A percentile compares a stretch with the other conserved stretches of the same genome.
Conservation (phyloP, 768 basidiomycete species). For the Rossbeevera mucosa region DNA sequence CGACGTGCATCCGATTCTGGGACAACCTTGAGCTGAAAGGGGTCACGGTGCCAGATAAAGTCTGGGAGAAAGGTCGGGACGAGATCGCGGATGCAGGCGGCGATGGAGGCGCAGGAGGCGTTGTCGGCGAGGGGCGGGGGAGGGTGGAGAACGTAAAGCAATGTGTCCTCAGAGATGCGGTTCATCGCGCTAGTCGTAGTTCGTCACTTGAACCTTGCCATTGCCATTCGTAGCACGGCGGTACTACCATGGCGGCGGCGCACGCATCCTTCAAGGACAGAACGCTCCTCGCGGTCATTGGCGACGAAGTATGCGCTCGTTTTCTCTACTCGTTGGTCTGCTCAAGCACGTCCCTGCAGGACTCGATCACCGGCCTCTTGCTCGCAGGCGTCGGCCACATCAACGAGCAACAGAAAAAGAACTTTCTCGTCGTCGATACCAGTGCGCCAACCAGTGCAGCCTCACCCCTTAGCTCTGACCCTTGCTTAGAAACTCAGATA, state of each 20-base stretch:
- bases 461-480: constrained; percentile 7
- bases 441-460: constrained; percentile 52
- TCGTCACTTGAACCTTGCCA: constrained; percentile 42
- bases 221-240: constrained; percentile 17
- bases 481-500: constrained; percentile 74
- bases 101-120: constrained; percentile 57
- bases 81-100: constrained; percentile 58
- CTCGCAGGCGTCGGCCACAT: constrained; percentile 94
- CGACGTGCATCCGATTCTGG: constrained; percentile 36
- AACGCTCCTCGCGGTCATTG: constrained; percentile 89
- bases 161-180: constrained; percentile 79
- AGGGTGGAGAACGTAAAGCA: constrained; percentile 73
- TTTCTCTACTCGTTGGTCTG: neutral
- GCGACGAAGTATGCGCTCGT: constrained; percentile 72
- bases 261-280: constrained; percentile 70
- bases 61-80: constrained; percentile 51
- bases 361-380: constrained; percentile 93
- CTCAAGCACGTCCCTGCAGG: constrained; percentile 45
- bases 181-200: constrained; percentile 71
- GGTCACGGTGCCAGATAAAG: constrained; percentile 82
- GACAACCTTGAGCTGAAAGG: constrained; percentile 72
- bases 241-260: constrained; percentile 52
- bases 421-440: constrained; percentile 91
- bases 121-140: constrained; percentile 50
- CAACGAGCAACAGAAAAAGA: constrained; percentile 89